Evolutionary conservation across 139 green algal genomes (phyloP).

Genomic region (Tetradesmus obliquus): DNA sequence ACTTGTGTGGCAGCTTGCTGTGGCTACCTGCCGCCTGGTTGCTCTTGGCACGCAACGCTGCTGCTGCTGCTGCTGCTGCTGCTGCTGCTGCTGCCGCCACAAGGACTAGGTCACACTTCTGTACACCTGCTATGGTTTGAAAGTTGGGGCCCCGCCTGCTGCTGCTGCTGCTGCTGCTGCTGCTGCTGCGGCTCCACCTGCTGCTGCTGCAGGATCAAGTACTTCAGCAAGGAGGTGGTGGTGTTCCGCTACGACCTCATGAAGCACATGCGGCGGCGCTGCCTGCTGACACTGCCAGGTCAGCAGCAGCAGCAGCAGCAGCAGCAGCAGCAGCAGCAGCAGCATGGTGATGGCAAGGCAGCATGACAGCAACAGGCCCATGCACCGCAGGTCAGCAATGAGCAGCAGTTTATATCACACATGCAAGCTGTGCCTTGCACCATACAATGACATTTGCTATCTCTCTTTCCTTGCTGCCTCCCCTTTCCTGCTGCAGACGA

Average conservation of each 20-base stretch:
- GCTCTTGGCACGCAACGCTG: too few relatives aligned
- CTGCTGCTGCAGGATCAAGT: constrained; percentile 54
- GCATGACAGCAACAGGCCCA: too few relatives aligned
- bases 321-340: background rate
- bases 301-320: background rate
- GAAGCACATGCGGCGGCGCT: constrained; percentile 67
- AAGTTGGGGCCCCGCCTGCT: too few relatives aligned
- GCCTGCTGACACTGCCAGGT: constrained; percentile 54
- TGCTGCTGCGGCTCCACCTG: background rate
- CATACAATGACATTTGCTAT: too few relatives aligned
- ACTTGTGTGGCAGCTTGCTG: too few relatives aligned
- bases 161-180: background rate
- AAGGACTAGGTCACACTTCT: too few relatives aligned
- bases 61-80: too few relatives aligned
- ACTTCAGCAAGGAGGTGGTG: constrained; percentile 75
- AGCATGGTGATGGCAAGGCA: background rate
- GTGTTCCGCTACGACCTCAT: constrained; percentile 82
- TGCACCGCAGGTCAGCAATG: too few relatives aligned
- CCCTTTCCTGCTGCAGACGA: constrained; percentile 6
- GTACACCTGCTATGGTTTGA: too few relatives aligned
- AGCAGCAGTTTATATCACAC: background rate
- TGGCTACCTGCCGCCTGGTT: too few relatives aligned
- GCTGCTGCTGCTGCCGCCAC: too few relatives aligned
- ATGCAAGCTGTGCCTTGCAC: background rate
- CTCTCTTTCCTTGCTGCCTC: background rate